Evolutionary conservation across 2,329 filamentous ascomycete species (phyloP).

Genomic region (Cercospora brassicicola): DNA sequence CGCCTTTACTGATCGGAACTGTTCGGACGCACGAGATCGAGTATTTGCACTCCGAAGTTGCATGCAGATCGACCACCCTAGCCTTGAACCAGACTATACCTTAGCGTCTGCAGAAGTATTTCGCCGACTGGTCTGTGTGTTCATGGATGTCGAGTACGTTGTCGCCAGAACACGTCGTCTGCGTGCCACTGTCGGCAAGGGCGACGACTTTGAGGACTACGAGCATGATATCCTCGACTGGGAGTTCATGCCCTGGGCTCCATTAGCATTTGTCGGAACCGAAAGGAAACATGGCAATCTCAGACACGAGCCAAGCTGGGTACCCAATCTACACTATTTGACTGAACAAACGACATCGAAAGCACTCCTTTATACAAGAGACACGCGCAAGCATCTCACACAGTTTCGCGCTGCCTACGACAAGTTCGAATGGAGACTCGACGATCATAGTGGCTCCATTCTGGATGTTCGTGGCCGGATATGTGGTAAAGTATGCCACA

Average conservation of each 20-base stretch:
- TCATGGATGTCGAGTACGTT: neutral
- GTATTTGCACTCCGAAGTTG: neutral
- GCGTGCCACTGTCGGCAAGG: neutral
- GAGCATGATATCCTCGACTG: neutral
- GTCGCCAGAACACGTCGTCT: neutral
- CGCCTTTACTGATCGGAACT: neutral
- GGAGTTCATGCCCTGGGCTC: neutral
- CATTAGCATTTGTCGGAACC: neutral
- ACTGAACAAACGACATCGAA: neutral
- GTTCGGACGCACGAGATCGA: neutral
- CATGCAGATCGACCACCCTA: neutral
- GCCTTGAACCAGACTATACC: neutral
- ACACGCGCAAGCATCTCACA: neutral
- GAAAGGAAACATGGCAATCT: neutral
- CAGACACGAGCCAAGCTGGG: neutral
- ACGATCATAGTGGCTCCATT: neutral
- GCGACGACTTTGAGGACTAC: neutral
- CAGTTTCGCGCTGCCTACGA: neutral
- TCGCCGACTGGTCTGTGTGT: neutral
- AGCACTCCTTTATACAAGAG: neutral
- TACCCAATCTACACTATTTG: neutral
- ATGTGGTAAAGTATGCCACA: neutral
- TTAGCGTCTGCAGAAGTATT: neutral
- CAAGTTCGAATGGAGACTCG: neutral
- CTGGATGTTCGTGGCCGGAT: neutral